Base-by-base conservation (phyloP, 805 yeast species). In the Sungouiozyma intestinalis region DNA sequence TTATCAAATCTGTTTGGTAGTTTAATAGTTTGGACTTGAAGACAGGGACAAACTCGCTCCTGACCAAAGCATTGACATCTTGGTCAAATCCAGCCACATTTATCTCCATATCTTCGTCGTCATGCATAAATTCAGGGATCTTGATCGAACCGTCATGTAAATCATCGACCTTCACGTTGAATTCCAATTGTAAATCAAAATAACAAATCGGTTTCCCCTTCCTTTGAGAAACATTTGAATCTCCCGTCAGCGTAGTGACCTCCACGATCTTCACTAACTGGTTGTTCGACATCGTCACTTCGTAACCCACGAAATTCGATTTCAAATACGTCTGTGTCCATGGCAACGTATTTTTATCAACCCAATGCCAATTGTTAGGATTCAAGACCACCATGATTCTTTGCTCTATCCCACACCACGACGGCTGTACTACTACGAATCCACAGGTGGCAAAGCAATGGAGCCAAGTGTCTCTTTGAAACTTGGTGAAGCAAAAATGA, bases 141-240 rank as follows among this genome's bases (percentile, higher is more conserved):
- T 61, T 48, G 21, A 82, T 58, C 5, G 67, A 67, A 38, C 76
- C 81, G 15, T 36, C 35, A 33, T 29, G 34, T 9, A 38, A 17
- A n/a, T 37, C 40, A 11, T 56, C 50, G 13, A 74, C 69, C 32
- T 58, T 53, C 16, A 77, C 66, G 8, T 64, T 53, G 44, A 83
- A 68, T 48, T 66, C 68, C 38, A 83, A 58, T 36, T 66, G 65
- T 69, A 83, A 57, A 55, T 84, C 94, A 53, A 74, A 83, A 39
- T 83, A 79, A 55, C 90, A 82, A 52, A 77, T 73, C 19, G 80
- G 85, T 61, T 78, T 81, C 7, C 90, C 90, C 62, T 84, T 84
- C 66, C 94, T 74, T 61, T 84, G 90, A 17, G 85, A 79, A 13
- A 84, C 88, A 53, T 83, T 84, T 52, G 92, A 81, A 58, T 84